These are phyloP conservation scores for Eimeria praecox DNA, from an alignment of 169 alveolate genomes.

Conservation along the genomic window DNA sequence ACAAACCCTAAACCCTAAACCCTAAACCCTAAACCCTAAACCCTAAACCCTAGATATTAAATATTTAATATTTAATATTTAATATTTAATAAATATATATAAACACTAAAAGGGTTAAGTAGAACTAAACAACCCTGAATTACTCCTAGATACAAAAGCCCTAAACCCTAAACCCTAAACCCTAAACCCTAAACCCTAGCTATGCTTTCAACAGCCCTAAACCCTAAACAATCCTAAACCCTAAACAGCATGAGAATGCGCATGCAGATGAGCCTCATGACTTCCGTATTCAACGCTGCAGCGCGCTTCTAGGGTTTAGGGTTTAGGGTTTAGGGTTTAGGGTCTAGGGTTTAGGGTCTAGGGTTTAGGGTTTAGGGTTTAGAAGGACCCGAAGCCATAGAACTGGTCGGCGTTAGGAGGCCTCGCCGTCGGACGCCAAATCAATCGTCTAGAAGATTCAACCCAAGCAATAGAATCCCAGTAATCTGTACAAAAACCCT, in stretches of 20 bases:
- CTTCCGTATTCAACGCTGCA: background rate
- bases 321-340: background rate
- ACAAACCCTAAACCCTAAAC: conserved; percentile 54
- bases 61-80: too few species aligned
- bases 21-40: too few species aligned
- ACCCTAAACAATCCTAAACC: background rate
- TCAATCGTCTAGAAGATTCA: conserved; percentile 51
- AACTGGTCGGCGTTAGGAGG: conserved; percentile 79
- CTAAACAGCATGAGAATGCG: conserved; percentile 14
- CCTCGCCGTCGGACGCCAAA: conserved; percentile 76
- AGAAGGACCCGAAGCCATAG: conserved; percentile 77
- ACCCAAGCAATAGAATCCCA: conserved; percentile 65
- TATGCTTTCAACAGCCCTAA: too few species aligned
- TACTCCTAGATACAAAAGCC: too few species aligned
- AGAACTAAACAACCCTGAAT: too few species aligned
- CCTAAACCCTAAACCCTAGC: conserved; percentile 33
- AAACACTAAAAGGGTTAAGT: too few species aligned
- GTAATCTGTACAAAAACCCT: background rate
- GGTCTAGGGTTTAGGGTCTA: background rate
- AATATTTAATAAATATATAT: too few species aligned
- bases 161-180: too few species aligned
- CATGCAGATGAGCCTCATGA: background rate
- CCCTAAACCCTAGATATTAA: background rate
- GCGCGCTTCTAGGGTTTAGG: too few species aligned
- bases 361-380: background rate